phyloP scores from a whole-genome alignment of 108 stramenopile genomes.

The Chaetoceros muelleri region DNA sequence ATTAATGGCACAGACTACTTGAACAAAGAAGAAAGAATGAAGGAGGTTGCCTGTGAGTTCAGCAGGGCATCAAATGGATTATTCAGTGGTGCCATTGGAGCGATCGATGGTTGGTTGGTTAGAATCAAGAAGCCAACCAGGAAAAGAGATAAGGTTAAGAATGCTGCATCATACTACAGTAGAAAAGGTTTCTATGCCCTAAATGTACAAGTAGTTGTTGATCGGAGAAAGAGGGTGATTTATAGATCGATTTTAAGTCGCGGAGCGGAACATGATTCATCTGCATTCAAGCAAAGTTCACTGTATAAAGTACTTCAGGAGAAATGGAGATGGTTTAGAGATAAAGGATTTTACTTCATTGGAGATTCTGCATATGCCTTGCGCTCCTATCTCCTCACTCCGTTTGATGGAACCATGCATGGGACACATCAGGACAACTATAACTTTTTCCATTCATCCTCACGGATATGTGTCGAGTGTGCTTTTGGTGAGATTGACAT shows the following conservation, averaged over 20 bases:
- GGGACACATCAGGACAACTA: slow-evolving; percentile 18
- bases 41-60: slow-evolving; percentile 8
- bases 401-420: slow-evolving; percentile 6
- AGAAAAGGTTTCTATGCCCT: neutral
- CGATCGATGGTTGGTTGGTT: slow-evolving; percentile 14
- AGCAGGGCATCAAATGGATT: slow-evolving; percentile 3
- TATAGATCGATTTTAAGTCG: no score
- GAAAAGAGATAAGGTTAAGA: neutral
- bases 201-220: neutral
- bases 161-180: neutral
- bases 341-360: slow-evolving; percentile 9
- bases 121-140: slow-evolving; percentile 6
- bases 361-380: slow-evolving; percentile 19
- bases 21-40: slow-evolving; percentile 8
- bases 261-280: no score
- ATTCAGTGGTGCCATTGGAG: slow-evolving; percentile 8
- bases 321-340: neutral
- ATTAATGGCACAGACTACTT: slow-evolving; percentile 15
- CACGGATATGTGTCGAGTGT: slow-evolving; percentile 17
- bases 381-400: slow-evolving; percentile 9
- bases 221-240: no score
- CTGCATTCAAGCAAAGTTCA: no score
- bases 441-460: slow-evolving; percentile 17
- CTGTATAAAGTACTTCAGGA: slow-evolving; percentile 7
- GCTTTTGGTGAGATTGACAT: slow-evolving; percentile 25